Evolutionary conservation across 805 yeast genomes (phyloP).

Genomic region (Yueomyces sinensis): DNA sequence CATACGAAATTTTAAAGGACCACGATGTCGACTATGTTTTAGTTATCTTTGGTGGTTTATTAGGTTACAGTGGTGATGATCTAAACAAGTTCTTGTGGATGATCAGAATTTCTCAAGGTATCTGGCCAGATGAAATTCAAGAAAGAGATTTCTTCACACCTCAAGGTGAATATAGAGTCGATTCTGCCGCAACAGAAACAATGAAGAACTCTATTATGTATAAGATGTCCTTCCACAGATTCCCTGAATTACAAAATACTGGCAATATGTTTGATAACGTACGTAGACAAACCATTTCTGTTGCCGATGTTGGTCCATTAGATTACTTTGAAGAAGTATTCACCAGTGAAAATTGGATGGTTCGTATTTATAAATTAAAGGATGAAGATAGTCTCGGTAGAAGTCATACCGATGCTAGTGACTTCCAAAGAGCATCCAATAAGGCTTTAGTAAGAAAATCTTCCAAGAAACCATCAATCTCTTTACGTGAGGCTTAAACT

Average conservation of each 20-base stretch:
- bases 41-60: slow-evolving; percentile 84
- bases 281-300: slow-evolving; percentile 65
- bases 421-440: slow-evolving; percentile 30
- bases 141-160: slow-evolving; percentile 78
- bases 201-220: slow-evolving; percentile 89
- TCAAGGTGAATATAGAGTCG: slow-evolving; percentile 81
- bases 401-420: slow-evolving; percentile 45
- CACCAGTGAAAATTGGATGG: slow-evolving; percentile 94
- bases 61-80: slow-evolving; percentile 95
- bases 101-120: slow-evolving; percentile 97
- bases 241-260: slow-evolving; percentile 50
- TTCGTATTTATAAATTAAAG: slow-evolving; percentile 84
- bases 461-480: slow-evolving; percentile 42
- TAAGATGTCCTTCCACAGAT: slow-evolving; percentile 85
- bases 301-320: slow-evolving; percentile 36
- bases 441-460: slow-evolving; percentile 26
- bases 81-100: slow-evolving; percentile 95
- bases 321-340: slow-evolving; percentile 85
- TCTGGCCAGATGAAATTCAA: slow-evolving; percentile 96
- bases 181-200: slow-evolving; percentile 63
- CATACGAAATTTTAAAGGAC: slow-evolving; percentile 77
- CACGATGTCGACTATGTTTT: slow-evolving; percentile 93
- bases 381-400: slow-evolving; percentile 82
- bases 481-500: slow-evolving; percentile 25
- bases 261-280: slow-evolving; percentile 70